Base-by-base conservation (phyloP, 2,329 filamentous ascomycete genomes). In the Cercospora janseana region DNA sequence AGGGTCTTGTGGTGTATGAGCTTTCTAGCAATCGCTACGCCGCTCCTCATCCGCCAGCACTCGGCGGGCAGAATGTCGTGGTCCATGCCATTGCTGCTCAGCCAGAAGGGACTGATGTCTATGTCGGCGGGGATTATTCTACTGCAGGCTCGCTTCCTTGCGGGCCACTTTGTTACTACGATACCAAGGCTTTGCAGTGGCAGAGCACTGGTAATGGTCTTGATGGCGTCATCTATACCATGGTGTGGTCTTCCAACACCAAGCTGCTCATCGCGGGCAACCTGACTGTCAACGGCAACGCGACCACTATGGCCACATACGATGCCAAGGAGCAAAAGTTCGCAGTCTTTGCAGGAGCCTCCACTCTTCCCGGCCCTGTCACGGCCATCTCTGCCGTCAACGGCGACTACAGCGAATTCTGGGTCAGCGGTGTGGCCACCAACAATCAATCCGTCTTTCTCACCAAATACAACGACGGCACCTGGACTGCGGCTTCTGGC, bases 61-160 rank as follows among this genome's bases (percentile, higher is more conserved):
- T 97, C 2, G 77, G 77, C 8, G 91, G 92, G 10, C 74, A 76
- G 4, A 79, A 83, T 55, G 82, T 83, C 20, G 80, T 82, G 2
- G 90, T 97, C 32, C 86, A 88, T 51, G 76, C 87, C 21, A 89
- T 98, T 59, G 79, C 82, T 8, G 76, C 84, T 6, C 85, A 85
- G 48, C 87, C 88, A 0, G 79, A 79, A 47, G 83, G 82, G 13
- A 76, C 78, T 1, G 82, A 93, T 43, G 77, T 98, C 9, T 98
- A 87, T 64, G 86, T 98, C 24, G 92, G 86, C 28, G 93, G 93
- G 24, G 82, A 80, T 7, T 98, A 97, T 64, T 75, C 81, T n/a
- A 81, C 80, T 24, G 93, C 90, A 13, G 93, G 93, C 21, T 85
- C 86, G 4, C 78, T 97, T 23, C 83, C 81, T 32, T 98, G 93